phyloP scores from a whole-genome alignment of 352 stramenopile species.

The Lagenidium giganteum region DNA sequence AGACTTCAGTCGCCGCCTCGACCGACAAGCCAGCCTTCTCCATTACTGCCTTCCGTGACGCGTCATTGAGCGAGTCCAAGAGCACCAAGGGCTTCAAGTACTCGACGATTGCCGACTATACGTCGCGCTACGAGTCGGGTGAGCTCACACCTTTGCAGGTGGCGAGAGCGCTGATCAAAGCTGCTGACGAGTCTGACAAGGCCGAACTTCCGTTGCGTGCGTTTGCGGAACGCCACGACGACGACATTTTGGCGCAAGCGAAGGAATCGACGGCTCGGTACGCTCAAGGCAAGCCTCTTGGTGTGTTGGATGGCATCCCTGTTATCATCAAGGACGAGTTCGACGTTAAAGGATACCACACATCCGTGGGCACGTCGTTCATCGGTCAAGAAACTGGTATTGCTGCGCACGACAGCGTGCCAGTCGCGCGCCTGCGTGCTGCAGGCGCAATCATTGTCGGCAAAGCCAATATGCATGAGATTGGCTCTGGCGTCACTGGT shows the following conservation, averaged over 20 bases:
- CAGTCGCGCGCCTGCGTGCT: slow-evolving; percentile 41
- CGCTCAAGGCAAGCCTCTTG: slow-evolving; percentile 35
- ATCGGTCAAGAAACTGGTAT: slow-evolving; percentile 33
- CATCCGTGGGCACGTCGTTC: slow-evolving; percentile 66
- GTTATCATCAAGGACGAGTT: slow-evolving; percentile 83
- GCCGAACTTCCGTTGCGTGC: slow-evolving; percentile 38
- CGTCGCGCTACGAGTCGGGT: slow-evolving; percentile 29
- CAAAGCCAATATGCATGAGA: slow-evolving; percentile 84
- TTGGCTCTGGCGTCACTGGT: slow-evolving; percentile 54
- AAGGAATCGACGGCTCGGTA: slow-evolving; percentile 56
- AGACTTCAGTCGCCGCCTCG: slow-evolving; percentile 7
- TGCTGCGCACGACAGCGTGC: slow-evolving; percentile 29
- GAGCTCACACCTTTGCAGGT: slow-evolving; percentile 53
- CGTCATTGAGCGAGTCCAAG: no score
- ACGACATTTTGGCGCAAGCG: slow-evolving; percentile 57
- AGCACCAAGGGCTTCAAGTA: no score
- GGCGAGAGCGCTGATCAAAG: slow-evolving; percentile 45
- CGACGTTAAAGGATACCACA: slow-evolving; percentile 51
- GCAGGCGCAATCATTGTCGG: slow-evolving; percentile 80
- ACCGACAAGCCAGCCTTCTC: slow-evolving; percentile 12
- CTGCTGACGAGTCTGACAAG: slow-evolving; percentile 36
- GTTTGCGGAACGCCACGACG: slow-evolving; percentile 59
- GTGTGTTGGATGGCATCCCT: slow-evolving; percentile 80
- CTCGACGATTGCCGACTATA: slow-evolving; percentile 58
- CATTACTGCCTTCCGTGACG: slow-evolving; percentile 11